These are phyloP conservation scores for Ustilago nuda DNA, from an alignment of 1,284 basidiomycete genomes.

Conservation along the genomic window DNA sequence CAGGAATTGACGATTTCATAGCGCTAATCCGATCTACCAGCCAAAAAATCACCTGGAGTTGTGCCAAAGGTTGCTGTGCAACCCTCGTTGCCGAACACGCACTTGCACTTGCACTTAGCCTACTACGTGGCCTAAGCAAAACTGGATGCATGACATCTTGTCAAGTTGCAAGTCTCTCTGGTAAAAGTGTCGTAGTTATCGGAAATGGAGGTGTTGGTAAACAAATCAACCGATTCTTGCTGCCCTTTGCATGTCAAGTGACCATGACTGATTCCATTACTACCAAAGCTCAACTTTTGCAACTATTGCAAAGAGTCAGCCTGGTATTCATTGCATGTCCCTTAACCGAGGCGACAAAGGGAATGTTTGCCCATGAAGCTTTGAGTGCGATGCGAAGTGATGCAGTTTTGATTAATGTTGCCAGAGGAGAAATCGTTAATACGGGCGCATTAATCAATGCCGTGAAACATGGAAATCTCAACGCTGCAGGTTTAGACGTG, in stretches of 20 bases:
- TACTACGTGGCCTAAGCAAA: slow-evolving; percentile 17
- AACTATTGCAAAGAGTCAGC: slow-evolving; percentile 12
- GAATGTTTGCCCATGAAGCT: slow-evolving; percentile 14
- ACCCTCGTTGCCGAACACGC: slow-evolving; percentile 57
- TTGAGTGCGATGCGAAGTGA: slow-evolving; percentile 2
- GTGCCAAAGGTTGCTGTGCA: slow-evolving; percentile 52
- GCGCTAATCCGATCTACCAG: slow-evolving; percentile 16
- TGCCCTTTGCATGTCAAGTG: slow-evolving; percentile 35
- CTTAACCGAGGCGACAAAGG: slow-evolving; percentile 29
- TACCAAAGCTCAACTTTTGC: slow-evolving; percentile 4
- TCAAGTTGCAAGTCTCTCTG: slow-evolving; percentile 14
- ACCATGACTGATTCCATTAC: slow-evolving; percentile 5
- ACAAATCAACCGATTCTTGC: slow-evolving; percentile 16
- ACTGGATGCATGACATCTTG: not conserved
- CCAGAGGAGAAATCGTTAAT: slow-evolving; percentile 78
- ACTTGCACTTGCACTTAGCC: slow-evolving; percentile 27
- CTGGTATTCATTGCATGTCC: slow-evolving; percentile 50
- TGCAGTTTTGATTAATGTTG: slow-evolving; percentile 51
- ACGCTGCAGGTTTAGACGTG: slow-evolving; percentile 90
- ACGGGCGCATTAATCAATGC: slow-evolving; percentile 81
- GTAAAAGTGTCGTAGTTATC: slow-evolving; percentile 35
- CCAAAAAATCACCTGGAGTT: slow-evolving; percentile 37
- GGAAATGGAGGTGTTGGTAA: slow-evolving; percentile 45
- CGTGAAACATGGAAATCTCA: slow-evolving; percentile 79
- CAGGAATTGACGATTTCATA: slow-evolving; percentile 49